These are phyloP conservation scores for Plenodomus lindquistii DNA, from an alignment of 2,329 filamentous ascomycete species.

Conservation along the genomic window DNA sequence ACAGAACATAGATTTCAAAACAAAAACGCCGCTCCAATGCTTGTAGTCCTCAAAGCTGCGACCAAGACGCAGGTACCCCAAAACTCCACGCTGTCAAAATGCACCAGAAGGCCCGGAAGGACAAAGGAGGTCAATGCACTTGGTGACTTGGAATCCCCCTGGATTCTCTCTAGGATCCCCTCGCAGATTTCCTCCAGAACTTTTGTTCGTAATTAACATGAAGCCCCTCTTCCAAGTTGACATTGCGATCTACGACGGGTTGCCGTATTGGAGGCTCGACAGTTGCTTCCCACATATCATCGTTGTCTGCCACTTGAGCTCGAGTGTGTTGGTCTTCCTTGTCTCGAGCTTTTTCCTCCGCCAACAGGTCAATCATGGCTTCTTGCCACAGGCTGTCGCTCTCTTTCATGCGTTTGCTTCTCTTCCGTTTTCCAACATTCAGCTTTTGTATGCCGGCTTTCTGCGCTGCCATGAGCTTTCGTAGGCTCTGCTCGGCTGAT, in stretches of 20 bases:
- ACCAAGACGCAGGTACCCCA: constrained; percentile 28
- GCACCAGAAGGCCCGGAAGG: constrained; percentile 6
- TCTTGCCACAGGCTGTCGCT: constrained; percentile 61
- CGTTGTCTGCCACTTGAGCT: constrained; percentile 22
- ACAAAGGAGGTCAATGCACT: constrained; percentile 5
- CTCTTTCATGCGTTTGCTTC: constrained; percentile 42
- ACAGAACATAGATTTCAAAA: constrained; percentile 1
- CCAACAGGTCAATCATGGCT: constrained; percentile 56
- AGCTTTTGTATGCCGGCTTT: constrained; percentile 51
- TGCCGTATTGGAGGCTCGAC: constrained; percentile 28
- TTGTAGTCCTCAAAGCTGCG: constrained; percentile 15
- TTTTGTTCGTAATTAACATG: constrained; percentile 64
- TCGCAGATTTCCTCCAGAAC: constrained; percentile 58
- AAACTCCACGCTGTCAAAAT: constrained; percentile 48
- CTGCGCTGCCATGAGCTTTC: constrained; percentile 58
- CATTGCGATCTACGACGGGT: constrained; percentile 34
- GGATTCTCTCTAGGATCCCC: constrained; percentile 6
- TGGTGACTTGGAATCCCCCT: constrained; percentile 7
- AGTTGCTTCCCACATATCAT: constrained; percentile 25
- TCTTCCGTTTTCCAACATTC: constrained; percentile 45
- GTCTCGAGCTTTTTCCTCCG: constrained; percentile 43
- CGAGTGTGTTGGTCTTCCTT: constrained; percentile 28
- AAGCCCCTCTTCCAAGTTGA: constrained; percentile 44
- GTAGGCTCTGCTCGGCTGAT: constrained; percentile 65
- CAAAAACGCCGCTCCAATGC: constrained; percentile 29